A percentile compares a stretch with the other conserved stretches of the same genome.
These are phyloP conservation scores for Tetraselmis chui DNA, from an alignment of 139 green algal genomes.

Conservation along the genomic window DNA sequence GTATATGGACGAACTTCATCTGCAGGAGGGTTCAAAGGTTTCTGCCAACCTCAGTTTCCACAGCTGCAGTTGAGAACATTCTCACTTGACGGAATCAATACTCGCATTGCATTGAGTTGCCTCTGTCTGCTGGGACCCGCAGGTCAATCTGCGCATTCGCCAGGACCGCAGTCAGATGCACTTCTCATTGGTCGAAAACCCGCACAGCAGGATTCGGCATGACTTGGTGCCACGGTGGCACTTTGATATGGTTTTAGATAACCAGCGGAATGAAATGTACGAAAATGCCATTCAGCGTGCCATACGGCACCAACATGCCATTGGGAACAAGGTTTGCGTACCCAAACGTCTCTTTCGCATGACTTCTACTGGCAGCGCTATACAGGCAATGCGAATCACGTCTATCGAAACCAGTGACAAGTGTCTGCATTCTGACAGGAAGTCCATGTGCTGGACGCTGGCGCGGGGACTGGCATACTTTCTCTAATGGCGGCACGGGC, in stretches of 20 bases:
- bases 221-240: slow-evolving; percentile 68
- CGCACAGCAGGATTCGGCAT: slow-evolving; percentile 38
- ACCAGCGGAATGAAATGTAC: slow-evolving; percentile 56
- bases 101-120: neutral
- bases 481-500: slow-evolving; percentile 68
- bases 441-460: slow-evolving; percentile 58
- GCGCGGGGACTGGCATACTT: slow-evolving; percentile 62
- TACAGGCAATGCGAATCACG: too few relatives aligned
- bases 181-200: slow-evolving; percentile 29
- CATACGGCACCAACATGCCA: too few relatives aligned
- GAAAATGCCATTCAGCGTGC: slow-evolving; percentile 43
- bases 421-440: too few relatives aligned
- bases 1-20: neutral
- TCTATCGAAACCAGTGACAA: too few relatives aligned
- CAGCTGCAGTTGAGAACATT: too few relatives aligned
- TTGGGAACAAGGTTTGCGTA: too few relatives aligned
- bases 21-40: neutral
- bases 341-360: too few relatives aligned
- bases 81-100: too few relatives aligned
- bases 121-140: neutral
- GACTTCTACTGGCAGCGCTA: too few relatives aligned
- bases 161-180: slow-evolving; percentile 38
- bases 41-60: too few relatives aligned
- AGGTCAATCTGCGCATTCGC: slow-evolving; percentile 29
- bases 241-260: slow-evolving; percentile 77